phyloP scores from a whole-genome alignment of 108 stramenopile genomes.

The Pelagomonas calceolata region DNA sequence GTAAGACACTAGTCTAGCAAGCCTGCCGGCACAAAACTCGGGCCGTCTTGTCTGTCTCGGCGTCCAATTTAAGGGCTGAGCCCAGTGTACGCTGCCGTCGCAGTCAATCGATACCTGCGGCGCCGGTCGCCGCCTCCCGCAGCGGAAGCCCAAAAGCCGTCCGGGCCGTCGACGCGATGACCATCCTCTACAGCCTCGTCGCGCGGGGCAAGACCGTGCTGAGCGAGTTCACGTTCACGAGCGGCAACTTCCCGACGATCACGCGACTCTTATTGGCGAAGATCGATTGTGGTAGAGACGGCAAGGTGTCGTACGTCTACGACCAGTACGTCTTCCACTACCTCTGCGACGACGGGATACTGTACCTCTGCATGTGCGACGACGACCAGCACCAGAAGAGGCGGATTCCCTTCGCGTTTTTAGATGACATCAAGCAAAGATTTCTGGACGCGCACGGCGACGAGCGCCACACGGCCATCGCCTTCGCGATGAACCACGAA shows the following conservation, averaged over 20 bases:
- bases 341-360: conserved; percentile 29
- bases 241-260: conserved; percentile 49
- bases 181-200: conserved; percentile 40
- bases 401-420: conserved; percentile 35
- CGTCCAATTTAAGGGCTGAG: too few relatives aligned
- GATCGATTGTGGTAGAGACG: conserved; percentile 15
- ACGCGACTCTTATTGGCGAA: conserved; percentile 42
- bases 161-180: not conserved
- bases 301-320: conserved; percentile 9
- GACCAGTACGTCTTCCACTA: conserved; percentile 42
- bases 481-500: conserved; percentile 37
- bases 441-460: conserved; percentile 30
- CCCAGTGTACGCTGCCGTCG: too few relatives aligned
- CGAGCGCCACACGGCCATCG: conserved; percentile 16
- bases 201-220: conserved; percentile 44
- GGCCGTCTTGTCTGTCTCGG: too few relatives aligned
- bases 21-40: too few relatives aligned
- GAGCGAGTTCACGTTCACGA: conserved; percentile 36
- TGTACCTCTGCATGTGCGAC: conserved; percentile 41
- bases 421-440: conserved; percentile 40
- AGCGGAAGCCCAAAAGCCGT: too few relatives aligned
- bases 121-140: too few relatives aligned
- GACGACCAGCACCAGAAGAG: not conserved
- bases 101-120: too few relatives aligned
- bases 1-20: too few relatives aligned